Percentiles rank a stretch among this genome's conserved stretches.
These are phyloP conservation scores for Debaryomyces subglobosus DNA, from an alignment of 1,139 yeast genomes.

Conservation along the genomic window DNA sequence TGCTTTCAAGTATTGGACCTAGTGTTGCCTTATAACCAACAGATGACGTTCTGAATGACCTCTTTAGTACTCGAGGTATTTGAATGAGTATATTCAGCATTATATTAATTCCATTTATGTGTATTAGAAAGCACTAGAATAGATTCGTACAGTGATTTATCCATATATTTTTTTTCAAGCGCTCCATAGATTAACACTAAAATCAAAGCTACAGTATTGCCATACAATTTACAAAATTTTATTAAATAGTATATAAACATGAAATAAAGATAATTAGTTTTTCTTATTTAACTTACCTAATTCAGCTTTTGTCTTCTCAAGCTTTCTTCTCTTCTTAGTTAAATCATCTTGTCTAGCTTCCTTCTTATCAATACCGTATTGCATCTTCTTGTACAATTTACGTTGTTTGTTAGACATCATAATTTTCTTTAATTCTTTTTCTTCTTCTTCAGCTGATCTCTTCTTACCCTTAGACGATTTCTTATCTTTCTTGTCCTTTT, in stretches of 20 bases:
- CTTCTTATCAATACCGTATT: slow-evolving; percentile 85
- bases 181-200: neutral
- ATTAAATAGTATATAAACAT: slow-evolving; percentile 5
- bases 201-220: neutral
- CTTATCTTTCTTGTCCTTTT: slow-evolving; percentile 27
- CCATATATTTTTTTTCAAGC: slow-evolving; percentile 1
- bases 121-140: neutral
- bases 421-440: slow-evolving; percentile 84
- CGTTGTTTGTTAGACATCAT: slow-evolving; percentile 98
- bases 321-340: slow-evolving; percentile 75
- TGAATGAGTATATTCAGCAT: neutral
- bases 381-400: slow-evolving; percentile 93
- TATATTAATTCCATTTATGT: neutral
- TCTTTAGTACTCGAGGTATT: neutral
- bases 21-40: neutral
- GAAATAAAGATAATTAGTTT: slow-evolving; percentile 8
- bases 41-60: slow-evolving; percentile 1
- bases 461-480: slow-evolving; percentile 34
- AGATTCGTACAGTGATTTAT: neutral
- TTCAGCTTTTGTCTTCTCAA: slow-evolving; percentile 68
- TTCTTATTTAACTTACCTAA: slow-evolving; percentile 41
- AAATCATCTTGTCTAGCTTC: slow-evolving; percentile 76
- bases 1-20: neutral
- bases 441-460: slow-evolving; percentile 64
- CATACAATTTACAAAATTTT: slow-evolving; percentile 2